Evolutionary conservation across 306 rosid species (phyloP).

Genomic region (Benincasa hispida): DNA sequence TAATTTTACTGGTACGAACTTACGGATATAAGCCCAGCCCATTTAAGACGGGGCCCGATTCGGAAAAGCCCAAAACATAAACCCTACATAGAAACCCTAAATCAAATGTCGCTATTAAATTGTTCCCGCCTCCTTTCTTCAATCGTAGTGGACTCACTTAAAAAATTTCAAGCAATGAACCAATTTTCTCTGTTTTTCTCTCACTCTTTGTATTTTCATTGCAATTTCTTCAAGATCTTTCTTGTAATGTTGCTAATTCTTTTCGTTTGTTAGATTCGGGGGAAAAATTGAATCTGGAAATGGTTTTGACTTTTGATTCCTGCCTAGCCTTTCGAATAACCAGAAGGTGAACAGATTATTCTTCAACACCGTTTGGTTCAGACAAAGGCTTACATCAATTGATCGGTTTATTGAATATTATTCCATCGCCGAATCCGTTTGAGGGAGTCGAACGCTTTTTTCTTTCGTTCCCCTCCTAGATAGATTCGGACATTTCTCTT

Average conservation of each 20-base stretch:
- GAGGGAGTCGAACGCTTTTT: conserved; percentile 5
- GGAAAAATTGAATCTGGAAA: not conserved
- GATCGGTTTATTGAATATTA: not conserved
- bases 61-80: not conserved
- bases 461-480: conserved; percentile 11
- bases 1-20: not conserved
- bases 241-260: not conserved
- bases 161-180: not conserved
- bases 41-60: not conserved
- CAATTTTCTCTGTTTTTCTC: not conserved
- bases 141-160: not conserved
- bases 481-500: conserved; percentile 5
- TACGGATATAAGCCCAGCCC: not conserved
- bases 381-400: conserved; percentile 22
- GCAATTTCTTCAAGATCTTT: not conserved
- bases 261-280: not conserved
- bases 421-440: conserved; percentile 5
- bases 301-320: not conserved
- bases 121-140: not conserved
- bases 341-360: not conserved
- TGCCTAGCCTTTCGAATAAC: conserved; percentile 17
- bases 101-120: not conserved
- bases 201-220: not conserved
- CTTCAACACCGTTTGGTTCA: conserved; percentile 23
- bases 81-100: not conserved